phyloP scores from a whole-genome alignment of 331 rosid species.

The Malus hybrid region DNA sequence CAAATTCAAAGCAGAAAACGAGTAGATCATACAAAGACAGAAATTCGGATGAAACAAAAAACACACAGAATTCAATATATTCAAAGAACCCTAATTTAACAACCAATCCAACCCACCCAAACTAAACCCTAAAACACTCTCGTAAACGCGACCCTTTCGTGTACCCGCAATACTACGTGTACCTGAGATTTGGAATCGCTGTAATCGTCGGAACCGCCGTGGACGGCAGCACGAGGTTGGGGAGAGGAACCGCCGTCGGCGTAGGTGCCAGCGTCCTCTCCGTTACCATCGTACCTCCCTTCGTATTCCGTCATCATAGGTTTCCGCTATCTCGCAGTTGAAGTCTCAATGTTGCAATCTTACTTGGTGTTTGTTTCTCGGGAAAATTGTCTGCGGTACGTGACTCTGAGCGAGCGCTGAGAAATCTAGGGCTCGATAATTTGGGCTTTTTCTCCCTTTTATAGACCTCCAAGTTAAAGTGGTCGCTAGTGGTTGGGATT shows the following conservation, averaged over 20 bases:
- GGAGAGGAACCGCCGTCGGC: conserved; percentile 61
- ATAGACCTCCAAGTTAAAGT: neutral
- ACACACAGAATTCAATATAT: neutral
- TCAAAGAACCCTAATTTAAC: neutral
- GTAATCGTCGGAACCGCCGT: conserved; percentile 39
- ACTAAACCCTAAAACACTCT: neutral
- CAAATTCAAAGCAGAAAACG: neutral
- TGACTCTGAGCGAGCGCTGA: neutral
- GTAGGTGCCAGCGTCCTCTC: conserved; percentile 42
- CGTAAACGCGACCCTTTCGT: neutral
- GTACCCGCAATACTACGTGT: neutral
- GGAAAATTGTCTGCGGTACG: neutral
- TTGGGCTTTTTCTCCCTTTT: conserved; percentile 1
- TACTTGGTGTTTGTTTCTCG: neutral
- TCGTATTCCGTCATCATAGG: conserved; percentile 68
- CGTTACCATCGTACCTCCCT: conserved; percentile 65
- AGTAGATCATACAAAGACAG: neutral
- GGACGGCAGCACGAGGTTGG: conserved; percentile 37
- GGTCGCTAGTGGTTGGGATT: neutral
- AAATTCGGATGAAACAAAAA: neutral
- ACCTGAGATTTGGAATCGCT: conserved; percentile 76
- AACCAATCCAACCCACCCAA: neutral
- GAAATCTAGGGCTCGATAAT: conserved; percentile 24
- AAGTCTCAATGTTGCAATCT: neutral
- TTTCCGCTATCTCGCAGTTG: neutral